These are phyloP conservation scores for Penicillium atrosanguineum DNA, from an alignment of 495 filamentous ascomycete genomes.

Conservation along the genomic window DNA sequence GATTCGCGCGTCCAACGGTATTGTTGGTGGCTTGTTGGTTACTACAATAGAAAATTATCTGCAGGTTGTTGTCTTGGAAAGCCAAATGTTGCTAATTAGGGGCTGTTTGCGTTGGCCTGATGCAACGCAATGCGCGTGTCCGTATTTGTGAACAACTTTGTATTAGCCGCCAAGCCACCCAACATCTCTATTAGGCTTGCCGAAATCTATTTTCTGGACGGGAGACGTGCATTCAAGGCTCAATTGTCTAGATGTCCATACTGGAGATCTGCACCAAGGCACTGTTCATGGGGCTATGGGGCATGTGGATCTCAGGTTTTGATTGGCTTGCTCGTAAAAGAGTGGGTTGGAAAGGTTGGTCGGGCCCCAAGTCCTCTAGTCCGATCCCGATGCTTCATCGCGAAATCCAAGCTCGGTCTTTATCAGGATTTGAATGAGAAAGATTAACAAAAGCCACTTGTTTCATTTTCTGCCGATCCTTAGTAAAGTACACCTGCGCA, in stretches of 20 bases:
- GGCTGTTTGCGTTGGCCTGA: background rate
- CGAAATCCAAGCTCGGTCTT: background rate
- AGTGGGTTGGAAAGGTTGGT: too few species aligned
- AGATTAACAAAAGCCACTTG: too few species aligned
- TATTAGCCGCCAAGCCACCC: background rate
- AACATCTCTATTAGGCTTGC: background rate
- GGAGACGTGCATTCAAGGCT: background rate
- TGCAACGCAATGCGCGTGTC: background rate
- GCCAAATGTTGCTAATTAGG: background rate
- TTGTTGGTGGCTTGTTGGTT: slow-evolving; percentile 4
- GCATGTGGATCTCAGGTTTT: background rate
- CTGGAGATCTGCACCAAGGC: background rate
- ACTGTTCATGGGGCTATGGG: background rate
- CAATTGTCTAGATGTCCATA: background rate
- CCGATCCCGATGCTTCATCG: background rate
- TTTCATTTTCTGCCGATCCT: too few species aligned
- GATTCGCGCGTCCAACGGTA: background rate
- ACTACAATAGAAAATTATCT: background rate
- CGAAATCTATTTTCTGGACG: background rate
- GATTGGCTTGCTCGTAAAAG: background rate
- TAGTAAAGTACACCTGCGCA: too few species aligned
- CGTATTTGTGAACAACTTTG: background rate
- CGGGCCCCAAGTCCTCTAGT: background rate
- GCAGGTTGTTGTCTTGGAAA: background rate
- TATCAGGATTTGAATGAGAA: too few species aligned